Evolutionary conservation across 2,329 filamentous ascomycete species (phyloP), one percentile per base, ranked within the genome.

Genomic region (Trichoderma afroharzianum): DNA sequence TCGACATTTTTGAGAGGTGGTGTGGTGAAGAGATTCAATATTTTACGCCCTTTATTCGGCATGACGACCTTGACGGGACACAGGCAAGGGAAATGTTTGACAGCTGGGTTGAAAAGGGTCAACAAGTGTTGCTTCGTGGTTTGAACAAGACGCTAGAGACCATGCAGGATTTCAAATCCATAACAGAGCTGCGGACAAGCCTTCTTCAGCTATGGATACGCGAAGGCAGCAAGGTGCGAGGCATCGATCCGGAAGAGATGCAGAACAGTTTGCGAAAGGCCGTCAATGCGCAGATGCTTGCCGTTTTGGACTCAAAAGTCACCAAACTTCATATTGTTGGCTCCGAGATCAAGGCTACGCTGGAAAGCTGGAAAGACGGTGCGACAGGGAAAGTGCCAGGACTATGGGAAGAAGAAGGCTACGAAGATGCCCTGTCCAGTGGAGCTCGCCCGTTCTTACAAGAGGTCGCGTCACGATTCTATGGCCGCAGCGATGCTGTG

Each of bases 21-120:
- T 92, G 96, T 73, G 88, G 92, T 21, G 90, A 94, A 8, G 93
- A 97, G 72, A 92, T 97, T 55, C 89, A 88, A 61, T 92, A 92
- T 74, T 98, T 97, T 78, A 95, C 91, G 1, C 95, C 95, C 0
- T 97, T 94, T 83, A 92, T 97, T 43, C 90, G 93, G 33, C 91
- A 97, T 76, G 93, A 95, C 74, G 92, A 96, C 74, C 80, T 93
- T 5, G 87, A 90, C 28, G 88, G 87, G 24, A 81, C 84, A 28
- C 86, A 90, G 72, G 88, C 88, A 1, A 85, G 86, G 55, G 86
- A 88, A 2, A 88, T 88, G 80, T 85, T 93, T 15, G 85, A 85
- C 26, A 79, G 78, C 32, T 95, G 92, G 92, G 89, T 90, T 0
- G 85, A 85, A 64, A 85, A 86, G 64, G 90, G 89, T 1, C 87